Base-by-base conservation (phyloP, 2,329 filamentous ascomycete species). In the Blastomyces emzantsi region DNA sequence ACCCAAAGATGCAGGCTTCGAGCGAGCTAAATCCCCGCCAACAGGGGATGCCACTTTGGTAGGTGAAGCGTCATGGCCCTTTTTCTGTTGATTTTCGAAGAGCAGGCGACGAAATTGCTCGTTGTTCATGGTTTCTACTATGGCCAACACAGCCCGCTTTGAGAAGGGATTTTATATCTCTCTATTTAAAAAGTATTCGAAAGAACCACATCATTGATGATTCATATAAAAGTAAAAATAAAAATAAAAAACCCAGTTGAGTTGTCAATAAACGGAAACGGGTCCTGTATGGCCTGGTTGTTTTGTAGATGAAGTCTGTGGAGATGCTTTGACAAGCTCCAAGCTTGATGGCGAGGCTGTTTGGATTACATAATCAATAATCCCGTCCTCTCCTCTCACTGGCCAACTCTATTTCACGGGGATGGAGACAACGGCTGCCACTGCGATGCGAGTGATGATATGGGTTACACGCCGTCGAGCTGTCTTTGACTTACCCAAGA, bases 21-120 rank as follows among this genome's bases (percentile, higher is more conserved):
- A 73, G 66, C 79, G 82, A 80, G 83, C 71, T 75, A 73, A 76
- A 76, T 65, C 74, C 64, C 69, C 76, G 64, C 66, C 71, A 58
- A 71, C 65, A 25, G 68, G 72, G 69, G 70, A 69, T 52, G 63
- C 65, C 56, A 60, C 55, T 54, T 68, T 62, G 30, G 60, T 61
- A 56, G 67, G 66, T 57, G 66, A 43, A 63, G 63, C 39, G 61
- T 61, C 52, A 65, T 67, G 73, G 25, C 17, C 25, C 69, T 39
- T 75, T 66, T 65, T 80, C 80, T 63, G 59, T 60, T 45, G 75
- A 3, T 79, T 82, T 67, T 84, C 78, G 76, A 87, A 80, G 28
- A 96, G 76, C 7, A 97, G 83, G 67, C 89, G 88, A 62, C 94
- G 88, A 72, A 99, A 99, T 71, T 97, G 90, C 54, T 92, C 86